Conservation (phyloP, 192 early-diverging fungal species). For the Rhizophagus clarus region DNA sequence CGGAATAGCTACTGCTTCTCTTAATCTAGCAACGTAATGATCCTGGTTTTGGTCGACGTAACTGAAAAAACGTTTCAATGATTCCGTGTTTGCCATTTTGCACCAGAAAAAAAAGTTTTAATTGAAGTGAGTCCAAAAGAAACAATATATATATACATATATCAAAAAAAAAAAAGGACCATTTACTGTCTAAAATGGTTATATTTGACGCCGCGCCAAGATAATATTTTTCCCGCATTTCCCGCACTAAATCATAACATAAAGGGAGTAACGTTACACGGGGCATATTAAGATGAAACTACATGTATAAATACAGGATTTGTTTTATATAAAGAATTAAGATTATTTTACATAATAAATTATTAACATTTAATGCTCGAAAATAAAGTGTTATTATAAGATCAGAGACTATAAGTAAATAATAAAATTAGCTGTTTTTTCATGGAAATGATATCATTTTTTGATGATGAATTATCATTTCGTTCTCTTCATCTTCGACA, state of each 20-base stretch:
- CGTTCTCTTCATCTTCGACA: neutral
- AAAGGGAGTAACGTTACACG: no score
- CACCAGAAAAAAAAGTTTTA: neutral
- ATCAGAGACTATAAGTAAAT: neutral
- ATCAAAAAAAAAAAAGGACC: no score
- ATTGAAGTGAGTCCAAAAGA: neutral
- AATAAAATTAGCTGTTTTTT: neutral
- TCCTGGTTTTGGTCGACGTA: conserved; percentile 80
- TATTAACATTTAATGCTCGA: neutral
- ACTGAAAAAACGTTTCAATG: conserved; percentile 67
- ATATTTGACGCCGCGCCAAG: no score
- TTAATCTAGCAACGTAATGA: conserved; percentile 80
- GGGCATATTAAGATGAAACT: no score
- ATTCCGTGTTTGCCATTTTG: neutral
- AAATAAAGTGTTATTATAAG: neutral
- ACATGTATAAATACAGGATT: no score
- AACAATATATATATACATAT: neutral
- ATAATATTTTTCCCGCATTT: no score
- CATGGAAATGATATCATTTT: neutral
- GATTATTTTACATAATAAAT: no score
- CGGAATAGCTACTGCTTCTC: conserved; percentile 87
- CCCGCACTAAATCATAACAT: no score
- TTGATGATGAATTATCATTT: neutral
- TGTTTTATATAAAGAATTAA: no score
- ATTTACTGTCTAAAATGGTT: neutral